A percentile compares a stretch with the other conserved stretches of the same genome.
Conservation (phyloP, 257 asterid species). For the Petrea volubilis region DNA sequence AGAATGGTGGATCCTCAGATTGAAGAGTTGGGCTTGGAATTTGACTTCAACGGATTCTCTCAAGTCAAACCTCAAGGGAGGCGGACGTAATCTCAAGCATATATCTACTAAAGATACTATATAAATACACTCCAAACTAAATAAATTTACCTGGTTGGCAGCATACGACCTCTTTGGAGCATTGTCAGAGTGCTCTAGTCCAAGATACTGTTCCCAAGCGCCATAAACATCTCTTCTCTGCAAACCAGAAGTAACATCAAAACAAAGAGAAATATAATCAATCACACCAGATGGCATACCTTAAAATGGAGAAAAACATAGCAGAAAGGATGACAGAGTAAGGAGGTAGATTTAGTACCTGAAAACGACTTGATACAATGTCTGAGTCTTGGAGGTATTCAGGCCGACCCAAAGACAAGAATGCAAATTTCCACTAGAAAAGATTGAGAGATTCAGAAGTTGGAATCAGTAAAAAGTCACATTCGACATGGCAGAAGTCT, state of each 20-base stretch:
- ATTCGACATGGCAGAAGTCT: not conserved
- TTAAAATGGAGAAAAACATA: not conserved
- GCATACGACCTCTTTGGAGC: slow-evolving; percentile 63
- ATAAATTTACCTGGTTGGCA: slow-evolving; percentile 55
- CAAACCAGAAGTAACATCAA: slow-evolving; percentile 18
- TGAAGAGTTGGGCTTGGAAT: too few species aligned
- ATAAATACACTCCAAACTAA: not conserved
- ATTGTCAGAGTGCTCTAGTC: slow-evolving; percentile 71
- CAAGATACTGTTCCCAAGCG: slow-evolving; percentile 76
- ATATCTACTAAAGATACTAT: not conserved
- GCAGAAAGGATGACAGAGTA: not conserved
- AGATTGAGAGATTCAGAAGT: slow-evolving; percentile 11
- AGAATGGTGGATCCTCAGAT: too few species aligned
- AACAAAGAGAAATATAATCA: not conserved
- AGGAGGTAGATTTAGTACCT: slow-evolving; percentile 31
- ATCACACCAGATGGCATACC: not conserved
- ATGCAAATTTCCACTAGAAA: slow-evolving; percentile 71
- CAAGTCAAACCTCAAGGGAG: not conserved
- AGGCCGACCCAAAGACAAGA: slow-evolving; percentile 65
- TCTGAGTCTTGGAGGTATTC: slow-evolving; percentile 69
- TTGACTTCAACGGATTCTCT: too few species aligned
- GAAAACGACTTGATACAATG: slow-evolving; percentile 57
- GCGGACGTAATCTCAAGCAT: not conserved
- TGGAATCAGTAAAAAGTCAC: slow-evolving; percentile 3
- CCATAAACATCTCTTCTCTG: slow-evolving; percentile 76